Conservation (phyloP, 2,329 filamentous ascomycete genomes). For the Biscogniauxia sp. region DNA sequence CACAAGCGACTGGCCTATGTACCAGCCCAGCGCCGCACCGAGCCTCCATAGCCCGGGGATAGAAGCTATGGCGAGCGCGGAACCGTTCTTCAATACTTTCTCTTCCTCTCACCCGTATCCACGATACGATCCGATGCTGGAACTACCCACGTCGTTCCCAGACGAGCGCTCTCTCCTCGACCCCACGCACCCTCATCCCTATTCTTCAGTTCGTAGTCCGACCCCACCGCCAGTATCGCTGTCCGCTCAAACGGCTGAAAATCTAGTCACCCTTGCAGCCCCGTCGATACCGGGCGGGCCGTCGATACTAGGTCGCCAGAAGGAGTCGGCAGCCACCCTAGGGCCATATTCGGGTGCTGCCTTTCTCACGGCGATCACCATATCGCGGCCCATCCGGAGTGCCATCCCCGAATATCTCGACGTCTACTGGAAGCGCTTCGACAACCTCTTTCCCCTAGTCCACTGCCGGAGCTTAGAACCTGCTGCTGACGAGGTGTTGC, state of each 20-base stretch:
- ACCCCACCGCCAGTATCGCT: slow-evolving; percentile 44
- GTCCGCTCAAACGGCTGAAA: slow-evolving; percentile 46
- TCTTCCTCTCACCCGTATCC: slow-evolving; percentile 30
- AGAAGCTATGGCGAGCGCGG: slow-evolving; percentile 26
- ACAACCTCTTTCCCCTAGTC: slow-evolving; percentile 48
- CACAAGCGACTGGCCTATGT: slow-evolving; percentile 24
- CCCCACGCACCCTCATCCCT: slow-evolving; percentile 31
- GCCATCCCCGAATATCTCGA: slow-evolving; percentile 50
- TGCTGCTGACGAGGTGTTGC: slow-evolving; percentile 43
- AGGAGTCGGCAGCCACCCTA: slow-evolving; percentile 36
- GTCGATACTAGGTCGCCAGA: slow-evolving; percentile 39
- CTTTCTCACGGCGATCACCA: slow-evolving; percentile 37
- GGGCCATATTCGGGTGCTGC: slow-evolving; percentile 35
- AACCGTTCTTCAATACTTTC: slow-evolving; percentile 29
- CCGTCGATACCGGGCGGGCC: slow-evolving; percentile 37
- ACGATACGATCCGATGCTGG: slow-evolving; percentile 35
- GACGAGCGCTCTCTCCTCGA: slow-evolving; percentile 36
- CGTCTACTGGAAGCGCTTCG: slow-evolving; percentile 52
- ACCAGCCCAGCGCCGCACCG: slow-evolving; percentile 15
- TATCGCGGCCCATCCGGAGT: slow-evolving; percentile 37
- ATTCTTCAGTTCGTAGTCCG: slow-evolving; percentile 48
- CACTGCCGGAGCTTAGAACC: slow-evolving; percentile 46
- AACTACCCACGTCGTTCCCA: slow-evolving; percentile 36
- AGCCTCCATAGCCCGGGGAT: slow-evolving; percentile 24
- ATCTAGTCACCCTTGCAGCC: slow-evolving; percentile 46